Evolutionary conservation across 2,329 filamentous ascomycete genomes (phyloP), one percentile per base, ranked within the genome.

Genomic region (Hypoxylon sp.): DNA sequence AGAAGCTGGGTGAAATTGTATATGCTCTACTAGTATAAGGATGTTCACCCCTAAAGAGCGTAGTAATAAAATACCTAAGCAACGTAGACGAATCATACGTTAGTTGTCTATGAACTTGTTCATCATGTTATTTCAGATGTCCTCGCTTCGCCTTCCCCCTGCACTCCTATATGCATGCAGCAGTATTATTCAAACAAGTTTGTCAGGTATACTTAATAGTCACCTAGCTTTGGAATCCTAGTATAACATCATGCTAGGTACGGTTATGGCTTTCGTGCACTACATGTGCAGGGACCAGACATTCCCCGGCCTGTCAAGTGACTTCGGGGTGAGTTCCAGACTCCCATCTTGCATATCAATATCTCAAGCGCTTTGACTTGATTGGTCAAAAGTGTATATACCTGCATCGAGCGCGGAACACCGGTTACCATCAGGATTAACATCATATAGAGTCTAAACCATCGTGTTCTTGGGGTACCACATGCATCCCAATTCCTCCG

Each of bases 311-410:
- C 26, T 17, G 37, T 57, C 65, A 60, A 63, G 51, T 63, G 55
- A 57, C 46, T 42, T 3, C 53, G n/a, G 44, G 22, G 14, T 35
- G 22, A 48, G 66, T 68, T 68, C 66, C 60, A 68, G 66, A 65
- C 60, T 61, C 61, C 4, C 46, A 59, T 65, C 60, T 58, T 54
- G 66, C 66, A 65, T 64, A 46, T 33, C 17, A 54, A 44, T 47
- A 58, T 35, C 37, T 24, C 6, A 17, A 10, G 10, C 31, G 17
- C n/a, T 31, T 31, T 24, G 14, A 44, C 11, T n/a, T 68, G 26
- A 61, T 65, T 65, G 66, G 66, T 5, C 37, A 4, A 9, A 5
- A 13, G 11, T 29, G n/a, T 51, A 47, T 24, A 52, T 51, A 42
- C 51, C 44, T 63, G 54, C 39, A 59, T 39, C 19, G 31, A 50